phyloP scores from a whole-genome alignment of 2,329 filamentous ascomycete genomes.

The Apiospora malaysiana region DNA sequence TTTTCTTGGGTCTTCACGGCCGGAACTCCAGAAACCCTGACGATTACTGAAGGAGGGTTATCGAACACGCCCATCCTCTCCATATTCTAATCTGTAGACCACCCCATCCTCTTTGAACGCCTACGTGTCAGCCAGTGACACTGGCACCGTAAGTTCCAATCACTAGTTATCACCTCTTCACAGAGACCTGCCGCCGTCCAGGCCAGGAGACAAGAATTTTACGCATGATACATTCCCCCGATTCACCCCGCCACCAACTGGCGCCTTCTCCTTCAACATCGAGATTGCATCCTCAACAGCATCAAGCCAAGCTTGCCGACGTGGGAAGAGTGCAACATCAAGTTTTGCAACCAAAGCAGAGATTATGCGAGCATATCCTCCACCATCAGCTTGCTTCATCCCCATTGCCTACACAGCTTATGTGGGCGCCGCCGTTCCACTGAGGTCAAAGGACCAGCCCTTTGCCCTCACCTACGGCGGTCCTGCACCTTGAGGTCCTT shows the following conservation, averaged over 20 bases:
- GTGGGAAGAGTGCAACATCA: not conserved
- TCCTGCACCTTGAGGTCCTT: conserved; percentile 8
- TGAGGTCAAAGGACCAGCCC: not conserved
- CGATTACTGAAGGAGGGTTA: not conserved
- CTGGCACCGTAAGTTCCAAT: not conserved
- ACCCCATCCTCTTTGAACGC: too few relatives aligned
- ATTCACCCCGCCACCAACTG: not conserved
- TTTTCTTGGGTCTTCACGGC: too few relatives aligned
- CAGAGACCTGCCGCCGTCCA: not conserved
- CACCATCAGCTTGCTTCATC: not conserved
- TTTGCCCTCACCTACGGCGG: not conserved
- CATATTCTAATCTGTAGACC: not conserved
- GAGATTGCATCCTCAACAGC: not conserved
- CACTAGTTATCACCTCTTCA: not conserved
- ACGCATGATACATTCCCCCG: not conserved
- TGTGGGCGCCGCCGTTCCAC: not conserved
- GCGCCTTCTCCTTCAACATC: not conserved
- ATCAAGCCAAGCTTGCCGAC: not conserved
- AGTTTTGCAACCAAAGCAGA: not conserved
- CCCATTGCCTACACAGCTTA: too few relatives aligned
- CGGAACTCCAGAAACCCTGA: not conserved
- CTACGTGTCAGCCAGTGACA: conserved; percentile 1
- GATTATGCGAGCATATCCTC: not conserved
- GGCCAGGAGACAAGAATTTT: not conserved
- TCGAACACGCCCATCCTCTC: not conserved